phyloP scores from a whole-genome alignment of 164 flowering plant species.

The Umbilicus rupestris region DNA sequence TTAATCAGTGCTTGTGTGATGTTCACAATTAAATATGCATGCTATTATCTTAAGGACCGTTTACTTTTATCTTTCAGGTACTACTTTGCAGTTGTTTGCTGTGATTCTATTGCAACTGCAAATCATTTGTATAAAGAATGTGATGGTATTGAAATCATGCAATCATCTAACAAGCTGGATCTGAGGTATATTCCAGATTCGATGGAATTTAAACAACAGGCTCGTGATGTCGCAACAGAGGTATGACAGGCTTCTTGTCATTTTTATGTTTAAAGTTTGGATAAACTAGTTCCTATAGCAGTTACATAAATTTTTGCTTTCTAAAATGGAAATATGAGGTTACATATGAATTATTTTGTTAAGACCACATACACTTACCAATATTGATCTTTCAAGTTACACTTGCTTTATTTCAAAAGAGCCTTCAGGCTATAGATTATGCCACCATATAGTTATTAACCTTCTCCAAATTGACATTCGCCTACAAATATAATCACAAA shows the following conservation, averaged over 20 bases:
- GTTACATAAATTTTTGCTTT: no score
- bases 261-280: background rate
- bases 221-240: constrained; percentile 85
- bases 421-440: no score
- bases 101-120: constrained; percentile 83
- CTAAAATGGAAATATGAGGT: no score
- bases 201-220: constrained; percentile 74
- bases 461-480: no score
- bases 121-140: constrained; percentile 71
- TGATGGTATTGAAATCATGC: constrained; percentile 81
- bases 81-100: constrained; percentile 82
- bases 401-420: no score
- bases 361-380: no score
- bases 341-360: no score
- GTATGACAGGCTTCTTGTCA: constrained; percentile 24
- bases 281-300: no score
- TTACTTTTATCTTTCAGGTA: constrained; percentile 36
- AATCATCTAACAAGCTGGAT: constrained; percentile 77
- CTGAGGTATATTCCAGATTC: constrained; percentile 87
- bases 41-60: background rate
- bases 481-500: no score
- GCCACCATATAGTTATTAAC: no score
- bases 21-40: background rate
- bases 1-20: no score
- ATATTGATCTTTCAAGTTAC: no score